These are phyloP conservation scores for Coemansia asiatica DNA, from an alignment of 192 early-diverging fungal genomes.

Conservation along the genomic window DNA sequence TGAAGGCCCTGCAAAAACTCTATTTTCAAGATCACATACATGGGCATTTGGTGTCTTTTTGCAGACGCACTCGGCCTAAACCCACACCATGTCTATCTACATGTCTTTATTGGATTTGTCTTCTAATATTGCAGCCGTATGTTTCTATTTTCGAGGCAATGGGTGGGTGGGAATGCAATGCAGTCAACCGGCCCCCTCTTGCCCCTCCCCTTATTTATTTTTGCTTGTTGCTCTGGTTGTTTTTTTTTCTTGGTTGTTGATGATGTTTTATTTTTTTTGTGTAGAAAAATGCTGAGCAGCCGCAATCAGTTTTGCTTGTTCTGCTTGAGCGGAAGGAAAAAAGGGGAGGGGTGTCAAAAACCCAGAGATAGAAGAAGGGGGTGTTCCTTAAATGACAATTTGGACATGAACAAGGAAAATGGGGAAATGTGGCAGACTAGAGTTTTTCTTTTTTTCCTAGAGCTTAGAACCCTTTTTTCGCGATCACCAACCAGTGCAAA, in stretches of 20 bases:
- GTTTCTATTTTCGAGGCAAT: background rate
- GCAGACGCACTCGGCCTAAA: background rate
- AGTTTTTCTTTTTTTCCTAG: slow-evolving; percentile 1
- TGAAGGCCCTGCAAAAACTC: slow-evolving; percentile 1
- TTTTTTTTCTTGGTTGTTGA: background rate
- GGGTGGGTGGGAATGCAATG: background rate
- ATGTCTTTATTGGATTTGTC: background rate
- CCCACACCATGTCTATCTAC: background rate
- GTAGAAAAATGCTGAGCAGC: background rate
- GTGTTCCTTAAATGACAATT: slow-evolving; percentile 1
- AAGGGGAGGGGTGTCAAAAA: slow-evolving; percentile 5
- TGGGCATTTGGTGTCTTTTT: background rate
- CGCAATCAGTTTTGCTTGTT: slow-evolving; percentile 4
- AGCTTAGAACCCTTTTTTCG: slow-evolving; percentile 9
- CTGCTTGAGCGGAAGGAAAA: slow-evolving; percentile 8
- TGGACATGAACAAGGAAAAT: slow-evolving; percentile 1
- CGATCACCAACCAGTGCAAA: slow-evolving; percentile 8
- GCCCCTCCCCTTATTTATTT: background rate
- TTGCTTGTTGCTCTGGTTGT: background rate
- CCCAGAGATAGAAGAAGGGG: slow-evolving; percentile 6
- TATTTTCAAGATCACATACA: slow-evolving; percentile 16
- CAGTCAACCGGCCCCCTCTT: background rate
- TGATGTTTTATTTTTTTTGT: background rate
- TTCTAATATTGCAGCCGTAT: background rate
- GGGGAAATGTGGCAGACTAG: slow-evolving; percentile 3